These are phyloP conservation scores for Spergularia bocconei DNA, from an alignment of 148 eudicot genomes.

Conservation along the genomic window DNA sequence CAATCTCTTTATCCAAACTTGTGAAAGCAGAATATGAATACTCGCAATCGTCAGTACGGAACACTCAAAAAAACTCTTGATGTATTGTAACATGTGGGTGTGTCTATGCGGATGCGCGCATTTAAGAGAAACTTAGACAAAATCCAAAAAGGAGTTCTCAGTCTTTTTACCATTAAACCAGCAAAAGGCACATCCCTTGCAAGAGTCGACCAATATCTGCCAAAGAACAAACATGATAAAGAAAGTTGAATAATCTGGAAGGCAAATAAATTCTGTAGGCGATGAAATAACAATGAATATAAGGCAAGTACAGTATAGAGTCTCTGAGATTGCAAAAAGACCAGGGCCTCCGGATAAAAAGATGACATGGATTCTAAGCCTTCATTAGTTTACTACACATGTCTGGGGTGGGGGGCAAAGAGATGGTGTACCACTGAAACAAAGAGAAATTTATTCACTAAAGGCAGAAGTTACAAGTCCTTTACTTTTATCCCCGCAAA, in stretches of 20 bases:
- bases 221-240: conserved; percentile 9
- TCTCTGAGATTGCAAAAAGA: too few species aligned
- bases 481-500: background rate
- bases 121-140: conserved; percentile 2
- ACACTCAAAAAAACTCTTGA: background rate
- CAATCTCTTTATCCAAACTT: background rate
- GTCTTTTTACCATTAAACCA: conserved; percentile 70
- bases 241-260: background rate
- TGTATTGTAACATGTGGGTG: background rate
- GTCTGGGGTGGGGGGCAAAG: background rate
- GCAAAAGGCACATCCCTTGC: conserved; percentile 98
- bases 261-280: background rate
- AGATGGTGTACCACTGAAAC: background rate
- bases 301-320: background rate
- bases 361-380: conserved; percentile 1
- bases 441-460: background rate
- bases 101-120: background rate
- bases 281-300: background rate
- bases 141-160: background rate
- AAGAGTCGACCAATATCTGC: conserved; percentile 92
- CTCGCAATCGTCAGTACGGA: background rate
- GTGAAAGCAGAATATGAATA: background rate
- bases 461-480: too few species aligned
- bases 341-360: background rate
- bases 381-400: background rate